Percentiles rank a stretch among this genome's conserved stretches.
phyloP scores from a whole-genome alignment of 2,329 filamentous ascomycete species.

The Neonectria coccinea region DNA sequence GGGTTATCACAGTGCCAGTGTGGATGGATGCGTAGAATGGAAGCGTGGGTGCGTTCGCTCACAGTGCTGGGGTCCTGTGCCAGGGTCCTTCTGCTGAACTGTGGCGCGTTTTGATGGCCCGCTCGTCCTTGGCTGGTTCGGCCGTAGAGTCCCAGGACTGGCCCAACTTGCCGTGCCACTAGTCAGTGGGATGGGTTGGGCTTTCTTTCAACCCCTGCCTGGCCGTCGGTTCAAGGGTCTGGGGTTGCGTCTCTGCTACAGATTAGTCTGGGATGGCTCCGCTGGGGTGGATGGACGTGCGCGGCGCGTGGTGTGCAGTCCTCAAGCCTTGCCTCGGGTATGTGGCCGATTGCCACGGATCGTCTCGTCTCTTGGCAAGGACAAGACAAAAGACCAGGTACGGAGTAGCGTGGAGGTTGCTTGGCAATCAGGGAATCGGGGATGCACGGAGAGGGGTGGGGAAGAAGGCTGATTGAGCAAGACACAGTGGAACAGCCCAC shows the following conservation, averaged over 20 bases:
- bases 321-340: not conserved
- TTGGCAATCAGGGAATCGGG: constrained; percentile 14
- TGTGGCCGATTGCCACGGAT: constrained; percentile 14
- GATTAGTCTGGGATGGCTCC: constrained; percentile 17
- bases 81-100: not conserved
- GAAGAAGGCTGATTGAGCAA: not conserved
- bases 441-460: not conserved
- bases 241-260: constrained; percentile 20
- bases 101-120: constrained; percentile 9
- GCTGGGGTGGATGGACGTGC: constrained; percentile 16
- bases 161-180: constrained; percentile 22
- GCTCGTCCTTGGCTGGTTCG: constrained; percentile 3
- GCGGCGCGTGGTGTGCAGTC: constrained; percentile 15
- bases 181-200: constrained; percentile 10
- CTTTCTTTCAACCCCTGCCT: constrained; percentile 13
- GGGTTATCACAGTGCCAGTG: constrained; percentile 3
- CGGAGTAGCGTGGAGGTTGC: not conserved
- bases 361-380: constrained; percentile 17
- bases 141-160: constrained; percentile 7
- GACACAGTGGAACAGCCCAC: constrained; percentile 1
- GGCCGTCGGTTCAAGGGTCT: constrained; percentile 15
- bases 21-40: not conserved
- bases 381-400: no score
- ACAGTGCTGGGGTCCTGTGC: not conserved
- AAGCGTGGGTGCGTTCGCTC: not conserved